Conservation (phyloP, 2,329 filamentous ascomycete genomes). For the Calonectria henricotiae region DNA sequence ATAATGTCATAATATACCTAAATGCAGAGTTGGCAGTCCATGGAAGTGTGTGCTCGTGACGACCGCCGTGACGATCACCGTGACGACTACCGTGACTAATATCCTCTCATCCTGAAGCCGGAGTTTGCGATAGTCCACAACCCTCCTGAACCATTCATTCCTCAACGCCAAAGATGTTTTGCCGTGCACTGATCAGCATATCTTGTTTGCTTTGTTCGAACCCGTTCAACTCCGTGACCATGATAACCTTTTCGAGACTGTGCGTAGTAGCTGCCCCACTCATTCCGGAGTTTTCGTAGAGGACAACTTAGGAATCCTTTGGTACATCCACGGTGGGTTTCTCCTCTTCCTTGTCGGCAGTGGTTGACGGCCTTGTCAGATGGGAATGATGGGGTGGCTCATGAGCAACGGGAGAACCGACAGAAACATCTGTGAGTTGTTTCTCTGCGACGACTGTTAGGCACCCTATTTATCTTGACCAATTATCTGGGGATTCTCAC, state of each 20-base stretch:
- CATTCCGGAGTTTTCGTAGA: not conserved
- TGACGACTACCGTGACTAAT: not conserved
- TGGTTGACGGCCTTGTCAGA: conserved; percentile 65
- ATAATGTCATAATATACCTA: conserved; percentile 2
- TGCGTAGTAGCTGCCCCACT: not conserved
- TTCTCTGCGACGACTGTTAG: conserved; percentile 62
- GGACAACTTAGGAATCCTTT: conserved; percentile 38
- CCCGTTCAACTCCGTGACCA: conserved; percentile 42
- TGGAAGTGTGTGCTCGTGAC: not conserved
- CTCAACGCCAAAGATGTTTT: conserved; percentile 41
- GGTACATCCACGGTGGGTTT: conserved; percentile 38
- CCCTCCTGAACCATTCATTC: not conserved
- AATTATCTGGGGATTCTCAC: conserved; percentile 63
- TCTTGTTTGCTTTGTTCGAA: conserved; percentile 21
- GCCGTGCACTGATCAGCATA: conserved; percentile 14
- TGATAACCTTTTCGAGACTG: conserved; percentile 24
- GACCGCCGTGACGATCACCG: not conserved
- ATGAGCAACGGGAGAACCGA: conserved; percentile 55
- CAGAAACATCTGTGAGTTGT: conserved; percentile 64
- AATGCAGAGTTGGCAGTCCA: not conserved
- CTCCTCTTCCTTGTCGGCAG: conserved; percentile 59
- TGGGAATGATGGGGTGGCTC: conserved; percentile 68
- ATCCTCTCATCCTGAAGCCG: not conserved
- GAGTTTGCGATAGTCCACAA: not conserved
- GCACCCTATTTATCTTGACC: not conserved